phyloP scores from a whole-genome alignment of 768 basidiomycete genomes.

The Tulasnella sp. region DNA sequence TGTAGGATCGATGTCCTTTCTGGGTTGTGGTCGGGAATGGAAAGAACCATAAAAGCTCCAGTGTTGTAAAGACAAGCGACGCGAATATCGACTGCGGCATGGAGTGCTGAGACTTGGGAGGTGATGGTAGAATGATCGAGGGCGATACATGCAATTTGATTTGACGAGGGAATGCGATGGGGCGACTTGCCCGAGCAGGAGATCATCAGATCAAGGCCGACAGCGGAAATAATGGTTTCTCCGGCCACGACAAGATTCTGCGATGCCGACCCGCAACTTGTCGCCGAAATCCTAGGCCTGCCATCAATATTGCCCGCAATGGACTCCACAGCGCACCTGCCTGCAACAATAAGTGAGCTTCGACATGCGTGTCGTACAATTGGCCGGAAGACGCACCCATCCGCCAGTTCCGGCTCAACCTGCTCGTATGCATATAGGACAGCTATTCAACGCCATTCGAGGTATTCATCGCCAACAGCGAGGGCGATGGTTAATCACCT shows the following conservation, averaged over 20 bases:
- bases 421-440: neutral
- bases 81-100: conserved; percentile 29
- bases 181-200: neutral
- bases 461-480: neutral
- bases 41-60: conserved; percentile 55
- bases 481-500: conserved; percentile 18
- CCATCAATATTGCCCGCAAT: neutral
- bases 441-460: neutral
- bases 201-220: neutral
- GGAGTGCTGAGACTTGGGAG: conserved; percentile 19
- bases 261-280: no score
- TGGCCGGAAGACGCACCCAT: neutral
- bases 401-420: conserved; percentile 10
- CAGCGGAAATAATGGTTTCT: neutral
- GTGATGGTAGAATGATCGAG: conserved; percentile 62
- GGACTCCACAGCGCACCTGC: neutral
- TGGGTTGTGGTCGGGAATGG: conserved; percentile 39
- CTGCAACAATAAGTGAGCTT: neutral
- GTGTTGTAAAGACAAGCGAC: conserved; percentile 55
- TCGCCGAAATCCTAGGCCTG: neutral
- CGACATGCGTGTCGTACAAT: neutral
- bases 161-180: neutral
- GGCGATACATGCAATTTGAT: conserved; percentile 50
- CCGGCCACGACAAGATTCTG: conserved; percentile 1
- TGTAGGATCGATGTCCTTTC: conserved; percentile 33